These are phyloP conservation scores for Diversispora eburnea DNA, from an alignment of 192 early-diverging fungal species.

Conservation along the genomic window DNA sequence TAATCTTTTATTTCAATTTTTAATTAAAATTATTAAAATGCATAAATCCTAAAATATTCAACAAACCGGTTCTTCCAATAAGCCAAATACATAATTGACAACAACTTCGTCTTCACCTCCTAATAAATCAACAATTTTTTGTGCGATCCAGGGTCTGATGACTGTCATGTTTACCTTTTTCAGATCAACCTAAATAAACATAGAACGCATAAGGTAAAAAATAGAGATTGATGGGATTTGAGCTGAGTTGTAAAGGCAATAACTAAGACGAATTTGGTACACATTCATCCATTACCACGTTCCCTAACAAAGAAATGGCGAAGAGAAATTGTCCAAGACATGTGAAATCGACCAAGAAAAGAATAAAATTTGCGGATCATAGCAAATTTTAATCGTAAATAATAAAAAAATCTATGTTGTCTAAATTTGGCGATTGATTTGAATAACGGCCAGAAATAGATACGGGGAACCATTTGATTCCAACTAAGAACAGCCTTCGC, in stretches of 20 bases:
- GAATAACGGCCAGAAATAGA: slow-evolving; percentile 3
- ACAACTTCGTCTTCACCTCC: slow-evolving; percentile 95
- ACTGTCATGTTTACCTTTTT: slow-evolving; percentile 85
- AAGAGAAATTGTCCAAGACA: not conserved
- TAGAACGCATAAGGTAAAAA: not conserved
- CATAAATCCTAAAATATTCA: not conserved
- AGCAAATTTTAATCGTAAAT: not conserved
- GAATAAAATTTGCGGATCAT: not conserved
- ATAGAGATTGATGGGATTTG: not conserved
- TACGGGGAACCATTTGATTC: not conserved
- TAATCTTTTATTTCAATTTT: not conserved
- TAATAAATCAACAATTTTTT: slow-evolving; percentile 66
- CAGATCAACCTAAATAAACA: slow-evolving; percentile 65
- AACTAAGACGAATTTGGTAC: slow-evolving; percentile 3
- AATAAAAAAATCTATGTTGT: slow-evolving; percentile 10
- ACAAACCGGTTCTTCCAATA: slow-evolving; percentile 73
- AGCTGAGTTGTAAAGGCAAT: not conserved
- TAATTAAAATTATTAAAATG: not conserved
- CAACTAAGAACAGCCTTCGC: slow-evolving; percentile 8
- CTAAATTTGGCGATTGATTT: slow-evolving; percentile 14
- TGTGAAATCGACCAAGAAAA: not conserved
- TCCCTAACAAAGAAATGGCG: slow-evolving; percentile 14
- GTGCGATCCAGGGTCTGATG: slow-evolving; percentile 85
- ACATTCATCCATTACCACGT: slow-evolving; percentile 15
- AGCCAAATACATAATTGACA: slow-evolving; percentile 77